These are phyloP conservation scores for Dalbergia cultrata DNA, from an alignment of 306 rosid genomes.

Conservation along the genomic window DNA sequence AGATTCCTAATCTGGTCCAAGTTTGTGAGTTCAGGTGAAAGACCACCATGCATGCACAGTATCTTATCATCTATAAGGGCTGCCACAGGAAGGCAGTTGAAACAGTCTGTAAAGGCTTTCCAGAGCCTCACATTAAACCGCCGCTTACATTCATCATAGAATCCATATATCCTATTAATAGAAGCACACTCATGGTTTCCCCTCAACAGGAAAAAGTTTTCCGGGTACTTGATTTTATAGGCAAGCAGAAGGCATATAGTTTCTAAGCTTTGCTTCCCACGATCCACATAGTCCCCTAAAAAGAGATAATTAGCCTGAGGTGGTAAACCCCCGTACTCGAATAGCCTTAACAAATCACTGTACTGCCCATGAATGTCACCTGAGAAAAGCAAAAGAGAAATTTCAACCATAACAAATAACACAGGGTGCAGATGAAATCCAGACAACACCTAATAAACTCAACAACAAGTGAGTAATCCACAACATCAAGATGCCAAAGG, in stretches of 20 bases:
- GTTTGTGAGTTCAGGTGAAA: constrained; percentile 81
- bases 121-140: constrained; percentile 96
- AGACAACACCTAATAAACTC: background rate
- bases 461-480: constrained; percentile 29
- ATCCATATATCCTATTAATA: constrained; percentile 89
- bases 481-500: constrained; percentile 15
- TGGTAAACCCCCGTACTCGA: constrained; percentile 94
- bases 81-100: constrained; percentile 94
- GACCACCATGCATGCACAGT: constrained; percentile 99
- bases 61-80: constrained; percentile 92
- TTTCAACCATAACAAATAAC: constrained; percentile 9
- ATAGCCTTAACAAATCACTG: constrained; percentile 86
- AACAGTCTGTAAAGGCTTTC: constrained; percentile 87
- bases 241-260: constrained; percentile 95
- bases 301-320: constrained; percentile 85
- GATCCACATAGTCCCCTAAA: constrained; percentile 94
- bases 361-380: constrained; percentile 97
- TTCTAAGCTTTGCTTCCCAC: constrained; percentile 95
- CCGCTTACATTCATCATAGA: constrained; percentile 93
- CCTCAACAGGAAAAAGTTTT: constrained; percentile 91
- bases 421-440: background rate
- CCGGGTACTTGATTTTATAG: constrained; percentile 86
- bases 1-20: constrained; percentile 83
- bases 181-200: constrained; percentile 97
- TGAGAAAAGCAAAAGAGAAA: constrained; percentile 46